Base-by-base conservation (phyloP, 441 rosid species). In the Pelargonium cotyledonis region DNA sequence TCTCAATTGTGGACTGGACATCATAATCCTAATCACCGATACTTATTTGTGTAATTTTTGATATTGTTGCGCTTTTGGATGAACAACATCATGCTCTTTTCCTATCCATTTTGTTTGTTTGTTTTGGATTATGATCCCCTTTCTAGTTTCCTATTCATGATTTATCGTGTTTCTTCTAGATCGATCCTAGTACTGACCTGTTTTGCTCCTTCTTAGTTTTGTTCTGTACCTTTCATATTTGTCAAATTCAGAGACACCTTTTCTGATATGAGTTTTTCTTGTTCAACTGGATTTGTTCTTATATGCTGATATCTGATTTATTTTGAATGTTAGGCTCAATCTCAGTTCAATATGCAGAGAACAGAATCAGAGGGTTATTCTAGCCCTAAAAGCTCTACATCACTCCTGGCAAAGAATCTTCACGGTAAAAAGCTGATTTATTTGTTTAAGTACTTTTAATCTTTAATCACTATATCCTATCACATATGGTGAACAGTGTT, bases 381-480 rank as follows among this genome's bases (percentile, higher is more conserved):
- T 19, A 55, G 41, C 19, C 71, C 72, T 7, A 72, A 69, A 35
- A 77, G 71, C 66, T 68, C 85, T 4, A 58, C 75, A 51, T 80
- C 79, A 53, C 19, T 53, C 60, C 75, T 79, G 35, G 74, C 38
- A 23, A 78, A 78, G 55, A 73, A 70, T 55, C 63, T 77, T 58
- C 31, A 77, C 65, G 82, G 89, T 85, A 61, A 63, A 46, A n/a
- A 40, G 29, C 61, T 12, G 21, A 16, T 14, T 12, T 53, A 4
- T 4, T 35, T 35, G 0, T 35, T 35, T 4, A 35, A 5, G 4
- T 35, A 31, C 1, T 5, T 35, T 35, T 35, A 35, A 6, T 35
- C 40, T 35, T 35, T 35, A 7, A 35, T 35, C 40, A 35, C 40
- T 4, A 0, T 35, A 35, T 35, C 40, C 6, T 35, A 35, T 35